A percentile compares a stretch with the other conserved stretches of the same genome.
phyloP scores from a whole-genome alignment of 768 basidiomycete species.

The Kwoniella dendrophila region DNA sequence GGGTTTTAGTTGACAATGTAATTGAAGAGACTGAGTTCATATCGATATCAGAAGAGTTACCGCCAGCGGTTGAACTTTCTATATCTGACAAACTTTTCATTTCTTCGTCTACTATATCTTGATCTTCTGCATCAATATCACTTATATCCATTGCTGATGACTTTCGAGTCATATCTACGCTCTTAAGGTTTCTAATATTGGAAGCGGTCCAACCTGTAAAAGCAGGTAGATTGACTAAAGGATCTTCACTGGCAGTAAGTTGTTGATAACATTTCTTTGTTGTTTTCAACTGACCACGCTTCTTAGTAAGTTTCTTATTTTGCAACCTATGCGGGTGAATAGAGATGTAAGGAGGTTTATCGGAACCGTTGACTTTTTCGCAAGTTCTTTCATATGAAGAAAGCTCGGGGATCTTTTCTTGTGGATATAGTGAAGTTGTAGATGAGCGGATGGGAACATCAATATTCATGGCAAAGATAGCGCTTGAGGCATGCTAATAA shows the following conservation, averaged over 20 bases:
- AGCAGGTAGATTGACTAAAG: constrained; percentile 12
- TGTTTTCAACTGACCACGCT: constrained; percentile 14
- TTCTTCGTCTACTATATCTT: constrained; percentile 6
- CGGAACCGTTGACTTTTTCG: background rate
- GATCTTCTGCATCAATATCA: constrained; percentile 13
- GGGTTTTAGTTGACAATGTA: background rate
- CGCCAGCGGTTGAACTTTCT: constrained; percentile 4
- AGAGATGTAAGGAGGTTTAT: background rate
- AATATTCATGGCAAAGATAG: constrained; percentile 19
- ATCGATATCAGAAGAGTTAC: constrained; percentile 16
- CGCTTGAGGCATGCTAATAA: constrained; percentile 20
- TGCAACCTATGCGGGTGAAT: background rate
- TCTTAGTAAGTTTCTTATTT: constrained; percentile 1
- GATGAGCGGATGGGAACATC: background rate
- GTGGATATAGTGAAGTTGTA: background rate
- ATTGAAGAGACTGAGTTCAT: constrained; percentile 14
- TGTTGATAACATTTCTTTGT: constrained; percentile 20
- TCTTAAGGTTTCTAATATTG: background rate
- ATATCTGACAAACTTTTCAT: constrained; percentile 11
- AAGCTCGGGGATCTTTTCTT: constrained; percentile 10
- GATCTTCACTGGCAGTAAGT: constrained; percentile 26
- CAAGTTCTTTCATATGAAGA: background rate
- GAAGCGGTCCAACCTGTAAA: constrained; percentile 6
- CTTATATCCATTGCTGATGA: constrained; percentile 17
- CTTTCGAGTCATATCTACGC: background rate